Conservation (phyloP, 2,329 filamentous ascomycete genomes). For the Coniochaeta sp. region DNA sequence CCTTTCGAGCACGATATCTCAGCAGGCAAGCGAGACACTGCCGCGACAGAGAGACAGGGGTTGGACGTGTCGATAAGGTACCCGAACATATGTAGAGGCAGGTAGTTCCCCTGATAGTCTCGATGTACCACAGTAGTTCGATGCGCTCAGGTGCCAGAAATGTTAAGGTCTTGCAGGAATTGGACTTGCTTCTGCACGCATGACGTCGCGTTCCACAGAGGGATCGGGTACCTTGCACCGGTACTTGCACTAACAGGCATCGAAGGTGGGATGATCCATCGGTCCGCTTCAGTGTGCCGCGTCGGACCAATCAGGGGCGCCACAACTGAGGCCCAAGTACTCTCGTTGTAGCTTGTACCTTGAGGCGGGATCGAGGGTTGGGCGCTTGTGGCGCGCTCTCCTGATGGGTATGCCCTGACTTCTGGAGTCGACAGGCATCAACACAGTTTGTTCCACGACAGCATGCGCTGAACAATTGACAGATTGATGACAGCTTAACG, state of each 20-base stretch:
- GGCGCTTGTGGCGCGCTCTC: too few relatives aligned
- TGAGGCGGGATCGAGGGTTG: too few relatives aligned
- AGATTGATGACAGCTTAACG: too few relatives aligned
- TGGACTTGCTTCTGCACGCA: not conserved
- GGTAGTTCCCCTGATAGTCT: too few relatives aligned
- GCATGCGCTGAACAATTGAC: too few relatives aligned
- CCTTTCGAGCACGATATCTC: not conserved
- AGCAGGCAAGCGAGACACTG: slow-evolving; percentile 2
- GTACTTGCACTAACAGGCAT: not conserved
- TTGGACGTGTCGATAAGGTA: not conserved
- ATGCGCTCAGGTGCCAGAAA: too few relatives aligned
- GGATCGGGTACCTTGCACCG: slow-evolving; percentile 1
- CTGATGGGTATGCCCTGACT: too few relatives aligned
- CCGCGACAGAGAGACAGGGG: not conserved
- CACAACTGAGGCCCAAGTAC: not conserved
- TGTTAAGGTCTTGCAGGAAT: not conserved
- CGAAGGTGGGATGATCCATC: not conserved
- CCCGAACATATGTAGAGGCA: not conserved
- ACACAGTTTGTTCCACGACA: too few relatives aligned
- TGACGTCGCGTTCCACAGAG: not conserved
- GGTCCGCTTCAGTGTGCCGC: not conserved
- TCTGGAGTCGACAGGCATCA: too few relatives aligned
- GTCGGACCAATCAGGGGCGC: not conserved
- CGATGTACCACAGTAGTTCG: too few relatives aligned
- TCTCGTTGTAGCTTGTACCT: not conserved